Conservation (phyloP, 495 filamentous ascomycete genomes). For the Hypoxylon subgilvum region DNA sequence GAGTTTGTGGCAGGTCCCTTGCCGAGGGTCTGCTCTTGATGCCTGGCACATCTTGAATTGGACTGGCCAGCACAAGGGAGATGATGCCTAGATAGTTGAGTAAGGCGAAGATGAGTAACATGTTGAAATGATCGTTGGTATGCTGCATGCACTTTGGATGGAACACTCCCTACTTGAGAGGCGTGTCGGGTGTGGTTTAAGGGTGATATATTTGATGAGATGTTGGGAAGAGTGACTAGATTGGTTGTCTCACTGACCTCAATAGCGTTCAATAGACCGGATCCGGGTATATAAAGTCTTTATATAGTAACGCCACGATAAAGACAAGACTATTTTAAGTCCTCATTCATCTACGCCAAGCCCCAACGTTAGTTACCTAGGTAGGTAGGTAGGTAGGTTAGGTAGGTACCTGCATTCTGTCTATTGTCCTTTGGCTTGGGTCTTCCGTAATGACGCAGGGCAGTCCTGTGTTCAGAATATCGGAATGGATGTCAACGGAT, state of each 20-base stretch:
- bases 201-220: too few relatives aligned
- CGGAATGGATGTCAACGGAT: slow-evolving; percentile 17
- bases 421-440: background rate
- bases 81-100: slow-evolving; percentile 17
- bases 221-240: too few relatives aligned
- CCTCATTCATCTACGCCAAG: background rate
- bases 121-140: slow-evolving; percentile 7
- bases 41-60: background rate
- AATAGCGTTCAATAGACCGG: background rate
- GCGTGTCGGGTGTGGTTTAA: too few relatives aligned
- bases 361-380: background rate
- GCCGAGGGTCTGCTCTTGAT: background rate
- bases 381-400: too few relatives aligned
- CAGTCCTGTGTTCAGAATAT: background rate
- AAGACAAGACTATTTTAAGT: background rate
- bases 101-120: slow-evolving; percentile 15
- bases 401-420: too few relatives aligned
- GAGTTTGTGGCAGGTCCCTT: background rate
- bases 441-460: slow-evolving; percentile 23
- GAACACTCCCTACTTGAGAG: slow-evolving; percentile 5
- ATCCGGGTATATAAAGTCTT: slow-evolving; percentile 1
- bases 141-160: background rate
- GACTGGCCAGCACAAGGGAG: slow-evolving; percentile 21
- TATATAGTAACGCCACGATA: slow-evolving; percentile 15
- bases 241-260: background rate